A percentile compares a stretch with the other conserved stretches of the same genome.
phyloP scores from a whole-genome alignment of 2,329 filamentous ascomycete species.

The Cordyceps javanica region DNA sequence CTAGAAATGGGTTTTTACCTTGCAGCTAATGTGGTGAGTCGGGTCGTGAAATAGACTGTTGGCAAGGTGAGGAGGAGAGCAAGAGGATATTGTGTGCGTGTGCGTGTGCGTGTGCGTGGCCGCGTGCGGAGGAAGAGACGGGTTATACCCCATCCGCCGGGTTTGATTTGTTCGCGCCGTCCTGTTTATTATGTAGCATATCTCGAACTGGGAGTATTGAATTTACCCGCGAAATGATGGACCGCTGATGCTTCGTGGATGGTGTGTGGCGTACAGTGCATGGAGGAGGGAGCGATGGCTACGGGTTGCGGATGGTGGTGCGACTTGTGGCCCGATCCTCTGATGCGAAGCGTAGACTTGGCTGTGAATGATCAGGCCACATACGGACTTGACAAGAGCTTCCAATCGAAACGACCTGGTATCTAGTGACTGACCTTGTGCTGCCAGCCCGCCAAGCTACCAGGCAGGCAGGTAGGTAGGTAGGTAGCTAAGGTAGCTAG shows the following conservation, averaged over 20 bases:
- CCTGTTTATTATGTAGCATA: constrained; percentile 4
- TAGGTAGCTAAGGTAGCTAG: too few species aligned
- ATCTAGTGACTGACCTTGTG: too few species aligned
- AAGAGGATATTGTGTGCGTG: too few species aligned
- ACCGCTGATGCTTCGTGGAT: background rate
- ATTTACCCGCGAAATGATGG: background rate
- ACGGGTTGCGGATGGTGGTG: background rate
- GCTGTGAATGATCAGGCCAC: background rate
- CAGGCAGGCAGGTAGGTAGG: background rate
- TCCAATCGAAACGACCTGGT: too few species aligned
- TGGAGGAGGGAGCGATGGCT: background rate
- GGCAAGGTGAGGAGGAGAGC: background rate
- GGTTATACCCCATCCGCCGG: constrained; percentile 7
- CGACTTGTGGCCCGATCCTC: background rate
- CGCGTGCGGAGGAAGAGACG: background rate
- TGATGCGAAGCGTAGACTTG: background rate
- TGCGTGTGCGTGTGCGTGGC: too few species aligned
- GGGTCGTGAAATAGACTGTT: constrained; percentile 4
- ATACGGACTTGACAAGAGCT: background rate
- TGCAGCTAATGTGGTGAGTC: background rate
- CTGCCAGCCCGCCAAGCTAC: background rate
- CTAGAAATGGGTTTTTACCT: background rate
- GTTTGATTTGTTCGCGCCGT: constrained; percentile 8
- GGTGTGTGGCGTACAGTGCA: background rate
- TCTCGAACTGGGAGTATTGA: constrained; percentile 11